Evolutionary conservation across 176 grass and related monocot genomes (phyloP).

Genomic region (Oryza rufipogon): DNA sequence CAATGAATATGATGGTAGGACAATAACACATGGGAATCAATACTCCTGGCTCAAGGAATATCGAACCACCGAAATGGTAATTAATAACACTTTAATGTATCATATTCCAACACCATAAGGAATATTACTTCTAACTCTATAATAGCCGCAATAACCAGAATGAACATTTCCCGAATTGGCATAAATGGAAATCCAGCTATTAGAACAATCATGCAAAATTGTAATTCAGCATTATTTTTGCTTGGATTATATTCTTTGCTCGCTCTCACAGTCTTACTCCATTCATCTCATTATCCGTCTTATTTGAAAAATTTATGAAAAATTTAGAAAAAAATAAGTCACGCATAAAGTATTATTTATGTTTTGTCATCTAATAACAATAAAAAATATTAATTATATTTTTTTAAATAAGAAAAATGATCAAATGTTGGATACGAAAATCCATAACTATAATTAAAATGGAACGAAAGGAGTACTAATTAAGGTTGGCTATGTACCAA

Average conservation of each 20-base stretch:
- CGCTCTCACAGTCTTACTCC: background rate
- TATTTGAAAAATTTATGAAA: too few relatives aligned
- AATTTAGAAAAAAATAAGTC: too few relatives aligned
- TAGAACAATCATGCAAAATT: background rate
- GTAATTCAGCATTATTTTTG: background rate
- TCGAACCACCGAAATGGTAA: background rate
- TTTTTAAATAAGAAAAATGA: too few relatives aligned
- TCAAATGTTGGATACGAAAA: too few relatives aligned
- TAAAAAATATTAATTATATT: too few relatives aligned
- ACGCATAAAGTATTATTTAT: too few relatives aligned
- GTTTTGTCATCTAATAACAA: too few relatives aligned
- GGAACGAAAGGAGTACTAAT: too few relatives aligned
- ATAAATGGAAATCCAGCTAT: background rate
- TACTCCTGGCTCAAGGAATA: background rate
- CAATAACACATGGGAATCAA: background rate
- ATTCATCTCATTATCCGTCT: too few relatives aligned
- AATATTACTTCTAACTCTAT: background rate
- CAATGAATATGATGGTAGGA: background rate
- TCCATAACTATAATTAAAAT: too few relatives aligned
- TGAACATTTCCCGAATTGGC: background rate
- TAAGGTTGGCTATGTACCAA: background rate
- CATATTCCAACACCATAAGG: background rate
- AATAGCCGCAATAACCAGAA: background rate
- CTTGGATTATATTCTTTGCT: background rate
- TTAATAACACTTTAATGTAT: background rate